Evolutionary conservation across 2,329 filamentous ascomycete genomes (phyloP), one percentile per base, ranked within the genome.

Genomic region (Boeremia exigua): DNA sequence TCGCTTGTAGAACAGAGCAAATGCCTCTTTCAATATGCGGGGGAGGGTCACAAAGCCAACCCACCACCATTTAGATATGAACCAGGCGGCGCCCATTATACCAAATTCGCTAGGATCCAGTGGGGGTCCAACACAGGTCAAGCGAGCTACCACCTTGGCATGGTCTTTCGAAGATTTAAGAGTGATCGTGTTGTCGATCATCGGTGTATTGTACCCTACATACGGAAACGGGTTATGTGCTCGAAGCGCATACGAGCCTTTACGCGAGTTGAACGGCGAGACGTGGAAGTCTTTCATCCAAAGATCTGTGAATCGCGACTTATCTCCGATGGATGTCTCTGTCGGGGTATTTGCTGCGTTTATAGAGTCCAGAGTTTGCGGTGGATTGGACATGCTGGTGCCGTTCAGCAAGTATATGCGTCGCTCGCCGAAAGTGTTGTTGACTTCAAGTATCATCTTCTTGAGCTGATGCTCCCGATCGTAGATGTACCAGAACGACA

Each of bases 401-500:
- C 71, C 73, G 25, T 80, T 79, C 11, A 90, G 75, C 32, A 87
- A 79, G 65, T 90, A 90, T 72, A 88, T 83, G 9, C 87, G 83
- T 46, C 87, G 81, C 72, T 92, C 89, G 44, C 85, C 88, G 67
- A 91, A 92, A 0, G 88, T 90, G 64, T 92, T 92, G 73, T 90
- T 91, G 40, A 92, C 87, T 70, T 93, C 89, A 1, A 90, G 69
- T 1, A 93, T 80, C 75, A 91, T 86, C 51, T 86, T 86, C 23
- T 79, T 82, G 12, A 92, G 78, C 6, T 81, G 73, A 54, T 82
- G 82, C 8, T 83, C 73, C 0, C 74, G 62, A 11, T 86, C 82
- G 69, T 93, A 92, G 2, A 93, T 81, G 62, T 92, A 91, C 88
- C 89, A 93, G 65, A 92, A 90, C 0, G 88, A 92, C 2, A 89